These are phyloP conservation scores for Aspergillus olivimuriae DNA, from an alignment of 495 filamentous ascomycete species.

Conservation along the genomic window DNA sequence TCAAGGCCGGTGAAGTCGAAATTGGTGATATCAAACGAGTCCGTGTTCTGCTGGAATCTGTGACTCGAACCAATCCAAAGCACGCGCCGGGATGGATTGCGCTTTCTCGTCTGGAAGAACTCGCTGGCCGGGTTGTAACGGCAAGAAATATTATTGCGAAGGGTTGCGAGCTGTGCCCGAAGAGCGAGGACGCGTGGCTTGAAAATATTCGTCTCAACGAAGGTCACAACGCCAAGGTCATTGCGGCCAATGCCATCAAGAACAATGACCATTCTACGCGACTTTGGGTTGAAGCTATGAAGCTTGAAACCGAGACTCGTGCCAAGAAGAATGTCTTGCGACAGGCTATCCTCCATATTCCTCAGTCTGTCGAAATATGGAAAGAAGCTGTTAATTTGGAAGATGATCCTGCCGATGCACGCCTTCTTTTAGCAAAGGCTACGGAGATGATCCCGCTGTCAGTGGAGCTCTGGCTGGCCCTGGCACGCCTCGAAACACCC, in stretches of 20 bases:
- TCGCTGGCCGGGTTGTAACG: conserved; percentile 82
- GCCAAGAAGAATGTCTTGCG: conserved; percentile 87
- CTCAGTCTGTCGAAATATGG: conserved; percentile 89
- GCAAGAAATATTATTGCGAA: conserved; percentile 78
- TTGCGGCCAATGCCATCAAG: conserved; percentile 90
- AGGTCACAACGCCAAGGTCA: conserved; percentile 86
- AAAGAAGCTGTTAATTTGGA: conserved; percentile 96
- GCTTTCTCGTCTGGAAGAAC: conserved; percentile 82
- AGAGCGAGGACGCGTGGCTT: conserved; percentile 91
- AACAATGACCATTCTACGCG: conserved; percentile 81
- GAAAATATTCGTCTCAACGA: conserved; percentile 92
- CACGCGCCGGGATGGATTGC: conserved; percentile 98
- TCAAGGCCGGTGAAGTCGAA: conserved; percentile 70
- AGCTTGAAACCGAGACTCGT: conserved; percentile 70
- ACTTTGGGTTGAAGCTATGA: conserved; percentile 93
- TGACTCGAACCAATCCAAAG: conserved; percentile 91
- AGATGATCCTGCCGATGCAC: conserved; percentile 79
- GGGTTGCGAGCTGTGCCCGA: conserved; percentile 85
- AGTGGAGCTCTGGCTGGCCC: conserved; percentile 89
- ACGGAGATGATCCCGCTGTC: conserved; percentile 90
- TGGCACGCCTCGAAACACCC: conserved; percentile 80
- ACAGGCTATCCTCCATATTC: conserved; percentile 82
- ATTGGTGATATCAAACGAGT: conserved; percentile 95
- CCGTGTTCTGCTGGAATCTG: conserved; percentile 86
- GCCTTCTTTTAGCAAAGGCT: conserved; percentile 82